phyloP scores from a whole-genome alignment of 164 flowering plant genomes.

The Pachysandra terminalis region DNA sequence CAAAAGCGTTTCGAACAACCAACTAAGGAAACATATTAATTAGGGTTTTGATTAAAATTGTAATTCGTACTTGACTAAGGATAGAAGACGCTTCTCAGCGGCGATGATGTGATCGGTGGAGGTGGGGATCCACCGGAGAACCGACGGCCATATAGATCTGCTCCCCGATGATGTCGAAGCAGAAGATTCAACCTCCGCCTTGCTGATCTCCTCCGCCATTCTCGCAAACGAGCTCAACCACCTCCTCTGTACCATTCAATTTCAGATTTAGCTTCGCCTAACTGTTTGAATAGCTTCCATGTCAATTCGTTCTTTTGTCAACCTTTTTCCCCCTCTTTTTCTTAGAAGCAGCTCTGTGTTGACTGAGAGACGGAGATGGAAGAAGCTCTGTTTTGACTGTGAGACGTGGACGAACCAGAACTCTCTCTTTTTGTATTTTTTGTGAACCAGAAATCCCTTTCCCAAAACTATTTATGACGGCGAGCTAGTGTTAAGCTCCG shows the following conservation, averaged over 20 bases:
- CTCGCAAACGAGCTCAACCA: conserved; percentile 13
- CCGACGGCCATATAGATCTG: conserved; percentile 56
- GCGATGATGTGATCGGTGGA: conserved; percentile 80
- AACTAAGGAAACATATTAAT: background rate
- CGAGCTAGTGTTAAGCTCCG: no score
- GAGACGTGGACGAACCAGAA: no score
- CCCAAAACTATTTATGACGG: no score
- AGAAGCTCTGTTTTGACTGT: no score
- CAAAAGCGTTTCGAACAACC: background rate
- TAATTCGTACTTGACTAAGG: conserved; percentile 57
- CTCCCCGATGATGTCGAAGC: conserved; percentile 3
- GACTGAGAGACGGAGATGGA: no score
- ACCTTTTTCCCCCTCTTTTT: no score
- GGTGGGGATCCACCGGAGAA: conserved; percentile 90
- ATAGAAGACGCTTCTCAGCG: conserved; percentile 92
- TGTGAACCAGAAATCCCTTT: no score
- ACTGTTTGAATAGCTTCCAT: no score
- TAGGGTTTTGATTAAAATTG: conserved; percentile 6
- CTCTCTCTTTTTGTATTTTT: no score
- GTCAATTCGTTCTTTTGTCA: no score
- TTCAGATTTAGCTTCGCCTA: background rate
- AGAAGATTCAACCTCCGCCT: background rate
- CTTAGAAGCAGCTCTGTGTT: no score
- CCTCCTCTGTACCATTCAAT: conserved; percentile 15
- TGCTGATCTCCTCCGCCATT: conserved; percentile 29